Evolutionary conservation across 192 early-diverging fungal species (phyloP).

Genomic region (Umbelopsis vinacea): DNA sequence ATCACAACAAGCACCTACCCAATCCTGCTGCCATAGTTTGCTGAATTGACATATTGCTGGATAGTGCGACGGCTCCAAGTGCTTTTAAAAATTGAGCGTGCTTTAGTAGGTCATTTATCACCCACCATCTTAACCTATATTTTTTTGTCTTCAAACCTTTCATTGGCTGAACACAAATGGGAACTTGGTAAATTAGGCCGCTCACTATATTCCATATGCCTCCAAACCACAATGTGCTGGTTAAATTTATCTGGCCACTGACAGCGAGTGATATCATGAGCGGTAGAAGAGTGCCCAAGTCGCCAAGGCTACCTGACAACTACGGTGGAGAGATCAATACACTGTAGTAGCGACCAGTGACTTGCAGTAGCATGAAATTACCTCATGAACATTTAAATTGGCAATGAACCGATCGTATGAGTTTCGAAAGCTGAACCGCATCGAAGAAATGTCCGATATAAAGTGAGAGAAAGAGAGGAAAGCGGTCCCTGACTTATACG

Average conservation of each 20-base stretch:
- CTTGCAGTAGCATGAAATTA: not conserved
- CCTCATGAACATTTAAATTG: conserved; percentile 28
- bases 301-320: conserved; percentile 41
- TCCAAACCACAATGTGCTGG: conserved; percentile 82
- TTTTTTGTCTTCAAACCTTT: conserved; percentile 59
- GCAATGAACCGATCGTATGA: conserved; percentile 8
- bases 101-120: not conserved
- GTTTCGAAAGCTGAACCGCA: conserved; percentile 8
- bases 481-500: not conserved
- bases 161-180: conserved; percentile 94
- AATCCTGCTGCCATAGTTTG: conserved; percentile 75
- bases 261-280: conserved; percentile 81
- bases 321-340: not conserved
- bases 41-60: conserved; percentile 68
- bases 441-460: not conserved
- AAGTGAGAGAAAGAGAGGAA: not conserved
- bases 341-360: not conserved
- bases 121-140: not conserved
- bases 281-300: conserved; percentile 60
- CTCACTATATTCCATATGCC: conserved; percentile 88
- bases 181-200: conserved; percentile 77
- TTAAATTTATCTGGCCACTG: conserved; percentile 74
- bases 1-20: conserved; percentile 6
- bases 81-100: conserved; percentile 43
- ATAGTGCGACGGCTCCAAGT: conserved; percentile 80